Conservation (phyloP, 2,329 filamentous ascomycete species). For the Colletotrichum sp. region DNA sequence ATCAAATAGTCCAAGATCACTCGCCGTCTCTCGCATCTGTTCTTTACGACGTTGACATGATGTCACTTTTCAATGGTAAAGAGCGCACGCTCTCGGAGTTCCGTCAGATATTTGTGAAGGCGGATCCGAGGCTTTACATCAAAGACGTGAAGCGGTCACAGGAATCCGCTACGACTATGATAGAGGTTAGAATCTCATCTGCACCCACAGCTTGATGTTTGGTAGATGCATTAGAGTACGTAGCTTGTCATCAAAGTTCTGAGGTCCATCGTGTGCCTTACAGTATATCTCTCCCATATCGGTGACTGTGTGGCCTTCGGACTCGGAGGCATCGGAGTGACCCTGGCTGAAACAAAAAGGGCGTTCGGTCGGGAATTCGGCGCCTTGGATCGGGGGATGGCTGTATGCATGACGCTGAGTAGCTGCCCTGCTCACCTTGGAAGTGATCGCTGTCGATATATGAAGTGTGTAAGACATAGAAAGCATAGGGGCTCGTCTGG, state of each 20-base stretch:
- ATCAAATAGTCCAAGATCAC: background rate
- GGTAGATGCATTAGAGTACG: background rate
- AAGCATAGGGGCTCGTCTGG: background rate
- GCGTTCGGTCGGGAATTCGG: background rate
- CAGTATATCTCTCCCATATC: background rate
- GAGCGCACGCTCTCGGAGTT: background rate
- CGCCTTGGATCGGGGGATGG: background rate
- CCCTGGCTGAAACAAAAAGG: background rate
- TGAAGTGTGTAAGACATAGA: background rate
- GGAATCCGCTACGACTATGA: background rate
- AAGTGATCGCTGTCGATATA: background rate
- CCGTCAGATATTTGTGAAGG: background rate
- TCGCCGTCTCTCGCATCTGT: background rate
- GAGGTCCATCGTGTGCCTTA: background rate
- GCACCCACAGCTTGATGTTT: background rate
- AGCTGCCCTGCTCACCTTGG: background rate
- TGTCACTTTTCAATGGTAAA: background rate
- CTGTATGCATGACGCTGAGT: background rate
- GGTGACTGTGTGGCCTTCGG: background rate
- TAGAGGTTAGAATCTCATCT: background rate
- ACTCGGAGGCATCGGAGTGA: background rate
- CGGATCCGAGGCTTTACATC: background rate
- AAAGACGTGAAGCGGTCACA: background rate
- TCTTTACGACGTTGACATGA: background rate
- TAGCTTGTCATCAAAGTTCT: background rate